Evolutionary conservation across 2,329 filamentous ascomycete species (phyloP).

Genomic region (Lizonia empirigonia): DNA sequence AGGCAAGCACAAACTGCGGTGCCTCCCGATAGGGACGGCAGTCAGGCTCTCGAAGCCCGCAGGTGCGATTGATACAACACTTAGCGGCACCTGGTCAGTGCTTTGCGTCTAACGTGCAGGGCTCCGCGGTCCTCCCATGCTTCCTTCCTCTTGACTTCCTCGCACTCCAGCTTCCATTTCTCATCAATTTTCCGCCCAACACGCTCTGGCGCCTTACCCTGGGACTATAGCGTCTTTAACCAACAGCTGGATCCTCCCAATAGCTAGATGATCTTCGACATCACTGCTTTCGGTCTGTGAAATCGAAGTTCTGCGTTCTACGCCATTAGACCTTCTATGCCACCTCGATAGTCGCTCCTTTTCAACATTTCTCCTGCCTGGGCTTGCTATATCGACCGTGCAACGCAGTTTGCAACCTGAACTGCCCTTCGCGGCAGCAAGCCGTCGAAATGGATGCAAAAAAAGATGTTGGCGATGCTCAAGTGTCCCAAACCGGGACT

Average conservation of each 20-base stretch:
- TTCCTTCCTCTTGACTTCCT: conserved; percentile 35
- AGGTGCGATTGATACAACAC: conserved; percentile 4
- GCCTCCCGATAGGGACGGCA: conserved; percentile 9
- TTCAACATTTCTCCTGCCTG: conserved; percentile 33
- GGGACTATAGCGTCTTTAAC: conserved; percentile 17
- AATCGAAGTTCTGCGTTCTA: conserved; percentile 38
- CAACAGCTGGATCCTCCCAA: conserved; percentile 27
- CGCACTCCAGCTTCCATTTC: conserved; percentile 27
- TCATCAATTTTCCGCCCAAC: conserved; percentile 24
- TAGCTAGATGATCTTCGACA: conserved; percentile 8
- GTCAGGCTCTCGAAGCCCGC: background rate
- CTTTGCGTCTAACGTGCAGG: conserved; percentile 24
- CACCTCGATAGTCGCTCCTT: conserved; percentile 44
- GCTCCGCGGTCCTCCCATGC: conserved; percentile 25
- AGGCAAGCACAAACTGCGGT: conserved; percentile 8
- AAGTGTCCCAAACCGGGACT: conserved; percentile 39
- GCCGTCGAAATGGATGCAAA: conserved; percentile 45
- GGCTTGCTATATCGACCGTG: conserved; percentile 27
- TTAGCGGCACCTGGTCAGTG: conserved; percentile 1
- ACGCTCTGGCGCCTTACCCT: conserved; percentile 16
- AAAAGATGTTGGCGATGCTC: conserved; percentile 45
- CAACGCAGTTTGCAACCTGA: conserved; percentile 28
- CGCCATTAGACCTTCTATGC: conserved; percentile 44
- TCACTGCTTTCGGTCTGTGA: conserved; percentile 22
- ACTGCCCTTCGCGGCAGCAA: conserved; percentile 27